These are phyloP conservation scores for Ottelia alismoides DNA, from an alignment of 106 monocot species.

Conservation along the genomic window DNA sequence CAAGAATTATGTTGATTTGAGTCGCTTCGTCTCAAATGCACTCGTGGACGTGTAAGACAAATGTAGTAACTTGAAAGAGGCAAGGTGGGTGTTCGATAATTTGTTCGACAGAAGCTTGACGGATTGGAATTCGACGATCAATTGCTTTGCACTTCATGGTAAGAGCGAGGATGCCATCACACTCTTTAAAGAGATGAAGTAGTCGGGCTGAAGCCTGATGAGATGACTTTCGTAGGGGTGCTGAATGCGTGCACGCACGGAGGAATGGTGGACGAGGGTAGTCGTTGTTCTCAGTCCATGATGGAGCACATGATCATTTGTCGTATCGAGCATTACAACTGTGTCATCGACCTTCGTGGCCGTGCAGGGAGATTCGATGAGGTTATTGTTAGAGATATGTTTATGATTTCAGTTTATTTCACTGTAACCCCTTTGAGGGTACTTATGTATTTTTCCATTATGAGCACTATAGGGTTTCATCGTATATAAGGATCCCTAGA, in stretches of 20 bases:
- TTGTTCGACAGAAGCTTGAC: constrained; percentile 36
- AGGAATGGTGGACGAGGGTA: constrained; percentile 68
- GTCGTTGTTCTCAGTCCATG: constrained; percentile 50
- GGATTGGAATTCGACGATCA: constrained; percentile 90
- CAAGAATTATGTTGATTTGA: constrained; percentile 18
- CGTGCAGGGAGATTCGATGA: constrained; percentile 70
- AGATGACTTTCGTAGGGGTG: constrained; percentile 80
- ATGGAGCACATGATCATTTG: constrained; percentile 33
- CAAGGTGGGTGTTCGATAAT: constrained; percentile 34
- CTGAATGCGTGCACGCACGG: constrained; percentile 85
- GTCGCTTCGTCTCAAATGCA: constrained; percentile 56
- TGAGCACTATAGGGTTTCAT: too few species aligned
- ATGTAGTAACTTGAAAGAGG: constrained; percentile 66
- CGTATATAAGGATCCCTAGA: constrained; percentile 90
- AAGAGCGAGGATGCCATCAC: constrained; percentile 30
- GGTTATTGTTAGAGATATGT: constrained; percentile 57
- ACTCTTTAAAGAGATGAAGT: constrained; percentile 41
- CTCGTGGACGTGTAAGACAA: constrained; percentile 92
- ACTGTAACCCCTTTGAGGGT: too few species aligned
- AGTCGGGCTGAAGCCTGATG: constrained; percentile 38
- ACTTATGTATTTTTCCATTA: too few species aligned
- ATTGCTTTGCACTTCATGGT: constrained; percentile 83
- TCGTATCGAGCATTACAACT: constrained; percentile 76
- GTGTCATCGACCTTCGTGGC: constrained; percentile 70
- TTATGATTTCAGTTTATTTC: constrained; percentile 62